Evolutionary conservation across 192 early-diverging fungal species (phyloP).

Genomic region (Phycomyces blakesleeanus): DNA sequence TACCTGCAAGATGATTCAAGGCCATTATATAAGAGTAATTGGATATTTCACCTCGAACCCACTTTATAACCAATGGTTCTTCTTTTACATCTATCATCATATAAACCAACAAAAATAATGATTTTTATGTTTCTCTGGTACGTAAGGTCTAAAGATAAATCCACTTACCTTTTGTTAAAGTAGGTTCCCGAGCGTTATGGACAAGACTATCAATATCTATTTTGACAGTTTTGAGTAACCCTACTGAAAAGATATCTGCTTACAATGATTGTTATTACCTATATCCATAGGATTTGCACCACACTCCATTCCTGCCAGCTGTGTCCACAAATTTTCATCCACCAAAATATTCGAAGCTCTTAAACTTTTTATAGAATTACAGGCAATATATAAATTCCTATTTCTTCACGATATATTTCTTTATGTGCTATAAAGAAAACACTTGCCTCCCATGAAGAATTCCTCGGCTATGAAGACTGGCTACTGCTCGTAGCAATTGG

Average conservation of each 20-base stretch:
- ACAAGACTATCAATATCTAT: slow-evolving; percentile 8
- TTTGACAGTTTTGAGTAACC: neutral
- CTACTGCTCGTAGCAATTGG: slow-evolving; percentile 49
- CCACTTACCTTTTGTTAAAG: slow-evolving; percentile 1
- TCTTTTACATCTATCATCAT: slow-evolving; percentile 36
- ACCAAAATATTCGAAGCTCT: slow-evolving; percentile 52
- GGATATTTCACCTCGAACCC: slow-evolving; percentile 80
- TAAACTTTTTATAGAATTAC: slow-evolving; percentile 21
- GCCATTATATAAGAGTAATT: slow-evolving; percentile 95
- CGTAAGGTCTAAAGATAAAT: no score
- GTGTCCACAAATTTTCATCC: slow-evolving; percentile 59
- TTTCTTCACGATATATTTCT: neutral
- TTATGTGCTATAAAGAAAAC: neutral
- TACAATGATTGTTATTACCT: neutral
- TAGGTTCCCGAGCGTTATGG: neutral
- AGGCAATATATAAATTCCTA: neutral
- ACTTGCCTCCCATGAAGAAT: slow-evolving; percentile 51
- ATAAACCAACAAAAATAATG: no score
- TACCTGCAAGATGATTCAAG: slow-evolving; percentile 82
- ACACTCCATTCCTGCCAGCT: slow-evolving; percentile 50
- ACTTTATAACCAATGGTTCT: slow-evolving; percentile 51
- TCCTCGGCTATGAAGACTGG: slow-evolving; percentile 50
- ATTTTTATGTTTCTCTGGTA: no score
- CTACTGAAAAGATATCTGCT: neutral
- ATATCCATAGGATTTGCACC: slow-evolving; percentile 13